phyloP scores from a whole-genome alignment of 371 early-diverging fungal genomes.

The Mucor circinelloides region DNA sequence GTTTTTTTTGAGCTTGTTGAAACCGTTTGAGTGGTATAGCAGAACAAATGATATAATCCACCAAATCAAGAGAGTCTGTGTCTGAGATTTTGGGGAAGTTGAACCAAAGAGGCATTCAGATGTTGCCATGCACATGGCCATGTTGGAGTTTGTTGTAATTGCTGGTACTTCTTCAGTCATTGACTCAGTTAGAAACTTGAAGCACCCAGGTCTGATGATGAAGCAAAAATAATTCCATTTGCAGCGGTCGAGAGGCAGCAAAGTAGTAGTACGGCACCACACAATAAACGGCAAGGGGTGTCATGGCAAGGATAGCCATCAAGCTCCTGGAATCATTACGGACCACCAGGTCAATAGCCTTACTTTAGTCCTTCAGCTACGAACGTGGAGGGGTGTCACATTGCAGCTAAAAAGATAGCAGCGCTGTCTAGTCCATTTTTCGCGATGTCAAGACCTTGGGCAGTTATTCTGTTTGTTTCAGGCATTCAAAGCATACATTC shows the following conservation, averaged over 20 bases:
- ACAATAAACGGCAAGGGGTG: slow-evolving; percentile 16
- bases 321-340: slow-evolving; percentile 17
- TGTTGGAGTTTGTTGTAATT: slow-evolving; percentile 7
- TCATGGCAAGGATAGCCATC: slow-evolving; percentile 8
- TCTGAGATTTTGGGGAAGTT: slow-evolving; percentile 3
- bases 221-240: slow-evolving; percentile 15
- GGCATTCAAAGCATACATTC: neutral
- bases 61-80: slow-evolving; percentile 3
- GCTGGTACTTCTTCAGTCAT: neutral
- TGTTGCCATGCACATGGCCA: neutral
- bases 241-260: slow-evolving; percentile 15
- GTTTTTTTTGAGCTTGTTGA: slow-evolving; percentile 12
- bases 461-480: neutral
- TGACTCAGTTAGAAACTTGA: neutral
- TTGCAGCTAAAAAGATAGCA: slow-evolving; percentile 16
- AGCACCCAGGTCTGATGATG: neutral
- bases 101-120: slow-evolving; percentile 7
- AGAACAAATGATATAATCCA: slow-evolving; percentile 5
- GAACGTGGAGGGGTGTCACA: slow-evolving; percentile 11
- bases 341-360: slow-evolving; percentile 16
- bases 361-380: slow-evolving; percentile 14
- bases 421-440: slow-evolving; percentile 10
- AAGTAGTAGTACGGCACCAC: slow-evolving; percentile 15
- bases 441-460: neutral
- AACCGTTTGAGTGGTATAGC: neutral